Base-by-base conservation (phyloP, 345 rosid genomes). In the Citrus australasica region DNA sequence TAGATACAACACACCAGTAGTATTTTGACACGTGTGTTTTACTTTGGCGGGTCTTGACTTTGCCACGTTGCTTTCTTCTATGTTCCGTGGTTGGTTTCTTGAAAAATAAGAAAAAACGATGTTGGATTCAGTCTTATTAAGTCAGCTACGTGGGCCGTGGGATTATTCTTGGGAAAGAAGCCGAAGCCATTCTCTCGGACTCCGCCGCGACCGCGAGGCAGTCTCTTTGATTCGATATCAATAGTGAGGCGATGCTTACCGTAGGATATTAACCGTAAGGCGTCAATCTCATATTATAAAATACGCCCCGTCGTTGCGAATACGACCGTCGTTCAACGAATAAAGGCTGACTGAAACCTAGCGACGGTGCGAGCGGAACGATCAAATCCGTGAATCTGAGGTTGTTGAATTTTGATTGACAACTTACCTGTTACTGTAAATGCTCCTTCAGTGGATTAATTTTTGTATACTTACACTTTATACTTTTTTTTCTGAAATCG, bases 11-110 rank as follows among this genome's bases (percentile, higher is more conserved):
- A 14, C 33, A 38, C 82, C 83, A 68, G 27, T 61, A 24, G 22
- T 2, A 55, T 69, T n/a, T 46, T 25, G 73, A 75, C 83, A 75
- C 83, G 81, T 77, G 28, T 17, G 9, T 0, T 27, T 19, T 21
- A 0, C 55, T 73, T 78, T 22, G 65, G 79, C 71, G 68, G 6
- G 3, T n/a, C 0, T 4, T 0, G 0, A 19, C 3, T n/a, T 10
- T 8, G 69, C 78, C 87, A 79, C 83, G 77, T 40, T 2, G 25
- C 30, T 66, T 14, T 6, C 55, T 58, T 4, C 9, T 4, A 21
- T 6, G 14, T 37, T 37, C 22, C 4, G 71, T 58, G 0, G 19
- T 3, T 9, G 2, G 21, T 21, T 27, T 4, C 9, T 32, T 21
- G 2, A n/a, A 10, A 40, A 24, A 40, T 30, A 16, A 3, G 19